Conservation (phyloP, 495 filamentous ascomycete species). For the Cercophora sp. region DNA sequence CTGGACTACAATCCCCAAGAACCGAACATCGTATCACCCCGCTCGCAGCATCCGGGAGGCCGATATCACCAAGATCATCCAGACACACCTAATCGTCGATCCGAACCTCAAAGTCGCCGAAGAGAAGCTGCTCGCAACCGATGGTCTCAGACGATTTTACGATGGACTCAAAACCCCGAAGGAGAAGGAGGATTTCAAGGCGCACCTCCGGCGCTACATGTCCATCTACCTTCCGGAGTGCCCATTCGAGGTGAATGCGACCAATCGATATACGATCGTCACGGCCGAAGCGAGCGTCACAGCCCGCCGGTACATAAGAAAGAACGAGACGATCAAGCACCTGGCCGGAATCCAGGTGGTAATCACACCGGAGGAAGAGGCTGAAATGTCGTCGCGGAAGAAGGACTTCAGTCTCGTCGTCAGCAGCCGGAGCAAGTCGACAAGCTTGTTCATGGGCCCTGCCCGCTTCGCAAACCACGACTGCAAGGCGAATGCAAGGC, state of each 20-base stretch:
- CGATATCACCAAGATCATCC: conserved; percentile 72
- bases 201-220: conserved; percentile 86
- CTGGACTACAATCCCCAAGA: conserved; percentile 95
- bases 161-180: conserved; percentile 62
- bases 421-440: conserved; percentile 81
- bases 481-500: conserved; percentile 84
- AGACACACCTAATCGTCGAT: conserved; percentile 67
- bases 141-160: conserved; percentile 69
- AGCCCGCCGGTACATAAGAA: conserved; percentile 72
- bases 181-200: conserved; percentile 82
- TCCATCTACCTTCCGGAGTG: conserved; percentile 89
- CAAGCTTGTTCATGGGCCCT: conserved; percentile 88
- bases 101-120: conserved; percentile 69
- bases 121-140: conserved; percentile 63
- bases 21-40: conserved; percentile 79
- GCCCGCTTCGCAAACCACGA: conserved; percentile 97
- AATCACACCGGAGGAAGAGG: conserved; percentile 86
- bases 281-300: conserved; percentile 83
- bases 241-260: conserved; percentile 89
- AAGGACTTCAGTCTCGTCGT: conserved; percentile 96
- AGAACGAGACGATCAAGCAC: conserved; percentile 84
- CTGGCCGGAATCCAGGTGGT: conserved; percentile 82
- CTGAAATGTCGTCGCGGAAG: conserved; percentile 66
- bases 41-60: conserved; percentile 78
- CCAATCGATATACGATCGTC: conserved; percentile 91